Evolutionary conservation across 2,329 filamentous ascomycete genomes (phyloP).

Genomic region (Lachnum nothofagi): DNA sequence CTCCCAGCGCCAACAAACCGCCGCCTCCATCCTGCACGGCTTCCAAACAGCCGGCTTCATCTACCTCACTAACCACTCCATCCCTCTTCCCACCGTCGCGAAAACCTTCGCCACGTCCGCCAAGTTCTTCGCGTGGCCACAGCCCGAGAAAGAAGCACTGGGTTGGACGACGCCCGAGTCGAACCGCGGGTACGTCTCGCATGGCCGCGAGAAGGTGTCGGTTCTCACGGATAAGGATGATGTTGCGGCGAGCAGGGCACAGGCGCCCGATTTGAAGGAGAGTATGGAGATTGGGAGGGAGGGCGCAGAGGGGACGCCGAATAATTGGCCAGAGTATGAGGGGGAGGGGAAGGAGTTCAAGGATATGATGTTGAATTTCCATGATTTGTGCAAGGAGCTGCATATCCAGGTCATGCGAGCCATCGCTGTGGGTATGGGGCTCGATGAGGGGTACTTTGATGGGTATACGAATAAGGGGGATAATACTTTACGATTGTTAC

Average conservation of each 20-base stretch:
- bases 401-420: constrained; percentile 78
- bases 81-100: constrained; percentile 54
- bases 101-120: constrained; percentile 63
- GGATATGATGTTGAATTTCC: constrained; percentile 69
- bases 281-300: constrained; percentile 61
- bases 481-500: constrained; percentile 56
- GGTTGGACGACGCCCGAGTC: constrained; percentile 67
- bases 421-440: constrained; percentile 74
- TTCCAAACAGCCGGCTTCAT: constrained; percentile 87
- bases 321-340: constrained; percentile 64
- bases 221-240: constrained; percentile 18
- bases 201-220: constrained; percentile 28
- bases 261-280: constrained; percentile 61
- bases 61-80: constrained; percentile 76
- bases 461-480: constrained; percentile 61
- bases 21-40: constrained; percentile 67
- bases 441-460: constrained; percentile 72
- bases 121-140: constrained; percentile 60
- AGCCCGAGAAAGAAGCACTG: constrained; percentile 57
- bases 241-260: constrained; percentile 47
- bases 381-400: constrained; percentile 65
- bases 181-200: constrained; percentile 67
- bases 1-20: constrained; percentile 57
- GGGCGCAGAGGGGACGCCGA: constrained; percentile 56
- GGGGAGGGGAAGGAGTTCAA: constrained; percentile 59